A percentile compares a stretch with the other conserved stretches of the same genome.
Conservation (phyloP, 371 early-diverging fungal genomes). For the Entomophthora muscae region DNA sequence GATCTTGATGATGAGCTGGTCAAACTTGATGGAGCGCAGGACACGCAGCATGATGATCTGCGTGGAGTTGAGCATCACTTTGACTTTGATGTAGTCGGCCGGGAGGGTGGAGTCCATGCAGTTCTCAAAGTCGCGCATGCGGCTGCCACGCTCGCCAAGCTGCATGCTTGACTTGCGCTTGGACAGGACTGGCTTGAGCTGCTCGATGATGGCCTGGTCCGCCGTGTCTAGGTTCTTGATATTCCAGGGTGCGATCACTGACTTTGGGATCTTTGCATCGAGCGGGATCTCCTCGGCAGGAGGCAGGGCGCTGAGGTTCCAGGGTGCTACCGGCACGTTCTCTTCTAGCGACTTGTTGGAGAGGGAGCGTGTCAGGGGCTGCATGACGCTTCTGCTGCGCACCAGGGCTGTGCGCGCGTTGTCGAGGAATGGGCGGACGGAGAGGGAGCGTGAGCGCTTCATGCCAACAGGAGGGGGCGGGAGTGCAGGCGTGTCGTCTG, state of each 20-base stretch:
- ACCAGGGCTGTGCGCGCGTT: not conserved
- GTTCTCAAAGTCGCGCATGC: constrained; percentile 1
- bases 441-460: not conserved
- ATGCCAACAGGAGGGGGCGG: not conserved
- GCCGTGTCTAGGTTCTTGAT: constrained; percentile 1
- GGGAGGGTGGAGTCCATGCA: not conserved
- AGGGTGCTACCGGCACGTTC: not conserved
- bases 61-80: not conserved
- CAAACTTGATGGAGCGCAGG: not conserved
- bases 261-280: not conserved
- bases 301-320: not conserved
- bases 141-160: not conserved
- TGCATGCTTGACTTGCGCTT: not conserved
- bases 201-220: not conserved
- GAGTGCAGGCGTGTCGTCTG: not conserved
- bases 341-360: not conserved
- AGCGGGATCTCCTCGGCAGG: not conserved
- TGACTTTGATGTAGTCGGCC: not conserved
- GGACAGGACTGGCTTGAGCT: not conserved
- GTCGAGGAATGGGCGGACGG: not conserved
- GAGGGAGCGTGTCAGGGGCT: not conserved
- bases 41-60: not conserved
- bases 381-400: not conserved
- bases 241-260: constrained; percentile 4
- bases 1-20: not conserved